Conservation (phyloP, 179 eudicot species). For the Beta corolliflora region DNA sequence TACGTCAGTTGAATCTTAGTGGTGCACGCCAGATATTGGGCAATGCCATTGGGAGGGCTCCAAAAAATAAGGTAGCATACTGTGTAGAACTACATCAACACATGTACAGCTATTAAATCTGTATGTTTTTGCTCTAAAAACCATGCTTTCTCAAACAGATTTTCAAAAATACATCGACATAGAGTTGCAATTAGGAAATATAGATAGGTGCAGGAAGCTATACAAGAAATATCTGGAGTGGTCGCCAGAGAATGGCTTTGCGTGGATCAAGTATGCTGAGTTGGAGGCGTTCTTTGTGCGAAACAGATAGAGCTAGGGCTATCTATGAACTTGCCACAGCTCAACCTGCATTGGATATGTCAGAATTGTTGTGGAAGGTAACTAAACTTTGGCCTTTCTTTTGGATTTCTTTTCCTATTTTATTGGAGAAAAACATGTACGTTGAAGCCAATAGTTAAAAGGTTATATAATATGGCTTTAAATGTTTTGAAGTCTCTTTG, state of each 20-base stretch:
- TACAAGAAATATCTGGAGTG: constrained; percentile 88
- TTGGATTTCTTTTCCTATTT: neutral
- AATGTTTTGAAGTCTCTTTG: neutral
- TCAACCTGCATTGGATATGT: constrained; percentile 86
- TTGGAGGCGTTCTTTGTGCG: constrained; percentile 67
- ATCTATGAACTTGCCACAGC: constrained; percentile 88
- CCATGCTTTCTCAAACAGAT: constrained; percentile 41
- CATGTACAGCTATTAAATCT: neutral
- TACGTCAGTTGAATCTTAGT: constrained; percentile 67
- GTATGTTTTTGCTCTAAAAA: constrained; percentile 20
- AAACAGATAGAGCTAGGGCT: constrained; percentile 79
- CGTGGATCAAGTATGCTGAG: constrained; percentile 92
- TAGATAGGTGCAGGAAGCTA: constrained; percentile 75
- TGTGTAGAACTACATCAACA: neutral
- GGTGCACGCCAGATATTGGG: constrained; percentile 79
- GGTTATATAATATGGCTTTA: neutral
- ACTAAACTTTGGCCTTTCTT: neutral
- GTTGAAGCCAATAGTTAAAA: too few species aligned
- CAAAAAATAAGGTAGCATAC: constrained; percentile 74
- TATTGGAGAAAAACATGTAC: neutral
- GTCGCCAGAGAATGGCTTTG: constrained; percentile 93
- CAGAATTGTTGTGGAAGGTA: constrained; percentile 90
- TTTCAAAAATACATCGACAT: constrained; percentile 83
- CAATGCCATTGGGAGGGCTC: constrained; percentile 87
- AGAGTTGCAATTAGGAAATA: constrained; percentile 77